Conservation (phyloP, 2,329 filamentous ascomycete species). For the Curvularia spicifera region DNA sequence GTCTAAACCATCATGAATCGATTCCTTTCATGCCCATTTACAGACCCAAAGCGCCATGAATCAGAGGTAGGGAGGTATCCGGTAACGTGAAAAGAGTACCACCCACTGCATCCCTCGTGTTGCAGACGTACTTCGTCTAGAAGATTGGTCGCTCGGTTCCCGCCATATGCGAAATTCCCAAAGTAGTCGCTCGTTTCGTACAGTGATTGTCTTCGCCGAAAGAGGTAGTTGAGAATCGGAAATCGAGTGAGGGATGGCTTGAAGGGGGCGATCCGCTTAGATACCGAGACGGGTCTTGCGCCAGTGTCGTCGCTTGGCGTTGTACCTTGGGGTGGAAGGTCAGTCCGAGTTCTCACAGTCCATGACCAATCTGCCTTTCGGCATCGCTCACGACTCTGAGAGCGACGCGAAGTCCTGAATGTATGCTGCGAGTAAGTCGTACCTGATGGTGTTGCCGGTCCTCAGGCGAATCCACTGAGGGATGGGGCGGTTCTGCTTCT, state of each 20-base stretch:
- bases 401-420: background rate
- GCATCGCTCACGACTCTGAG: conserved; percentile 10
- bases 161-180: conserved; percentile 42
- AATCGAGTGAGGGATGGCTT: conserved; percentile 42
- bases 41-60: conserved; percentile 48
- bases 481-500: conserved; percentile 99
- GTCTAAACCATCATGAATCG: conserved; percentile 46
- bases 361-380: background rate
- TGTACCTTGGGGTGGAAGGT: conserved; percentile 73
- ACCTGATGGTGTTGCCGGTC: conserved; percentile 99
- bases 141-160: conserved; percentile 35
- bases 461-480: conserved; percentile 99
- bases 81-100: conserved; percentile 33
- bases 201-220: conserved; percentile 27
- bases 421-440: conserved; percentile 55
- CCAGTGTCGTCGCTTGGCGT: conserved; percentile 99
- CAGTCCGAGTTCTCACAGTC: conserved; percentile 13
- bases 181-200: conserved; percentile 35
- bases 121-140: conserved; percentile 31
- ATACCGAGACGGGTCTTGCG: conserved; percentile 99
- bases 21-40: conserved; percentile 34
- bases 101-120: conserved; percentile 36
- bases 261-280: conserved; percentile 70
- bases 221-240: conserved; percentile 40
- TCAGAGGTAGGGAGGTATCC: conserved; percentile 33